Base-by-base conservation (phyloP, 1,284 basidiomycete species). In the Marasmius oreades region DNA sequence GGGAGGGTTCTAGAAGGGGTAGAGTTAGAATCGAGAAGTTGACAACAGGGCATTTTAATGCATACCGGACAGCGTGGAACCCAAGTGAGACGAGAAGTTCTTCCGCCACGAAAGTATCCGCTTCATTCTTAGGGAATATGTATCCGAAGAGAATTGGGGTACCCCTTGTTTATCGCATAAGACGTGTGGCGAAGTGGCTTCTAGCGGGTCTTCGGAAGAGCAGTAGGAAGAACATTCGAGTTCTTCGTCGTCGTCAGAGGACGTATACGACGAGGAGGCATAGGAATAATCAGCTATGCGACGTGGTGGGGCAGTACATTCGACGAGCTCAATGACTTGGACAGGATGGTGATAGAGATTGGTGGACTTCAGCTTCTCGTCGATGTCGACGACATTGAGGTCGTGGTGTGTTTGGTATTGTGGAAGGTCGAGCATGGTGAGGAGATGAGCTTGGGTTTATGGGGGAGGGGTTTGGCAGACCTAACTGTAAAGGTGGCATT, bases 311-410 rank as follows among this genome's bases (percentile, higher is more conserved):
- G 84, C 75, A 0, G 83, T 67, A 4, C 79, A 83, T 66, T 90
- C 86, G 51, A 82, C 81, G 70, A 90, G 87, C 70, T 88, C 79
- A 56, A 89, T 90, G 73, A 89, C 82, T 70, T 85, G 81, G 26
- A 84, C 69, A 18, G 80, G 71, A 67, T 77, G 73, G 60, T 79
- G 69, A 70, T 77, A 80, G 65, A 82, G 69, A 53, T 79, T 76
- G 53, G 65, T 66, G 28, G 70, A 56, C 60, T 69, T 67, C 66
- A 66, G 62, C 51, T 76, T 74, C 62, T 62, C 59, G 51, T 72
- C 64, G 50, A 70, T 64, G 65, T 67, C 62, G 60, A 71, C 67
- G 58, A 66, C 59, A 54, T 67, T 55, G 52, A 71, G 64, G 59
- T 63, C 62, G 56, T 44, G 24, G 18, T 50, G 43, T 56, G 59